phyloP scores from a whole-genome alignment of 768 basidiomycete species.

The Lyophyllum shimeji region DNA sequence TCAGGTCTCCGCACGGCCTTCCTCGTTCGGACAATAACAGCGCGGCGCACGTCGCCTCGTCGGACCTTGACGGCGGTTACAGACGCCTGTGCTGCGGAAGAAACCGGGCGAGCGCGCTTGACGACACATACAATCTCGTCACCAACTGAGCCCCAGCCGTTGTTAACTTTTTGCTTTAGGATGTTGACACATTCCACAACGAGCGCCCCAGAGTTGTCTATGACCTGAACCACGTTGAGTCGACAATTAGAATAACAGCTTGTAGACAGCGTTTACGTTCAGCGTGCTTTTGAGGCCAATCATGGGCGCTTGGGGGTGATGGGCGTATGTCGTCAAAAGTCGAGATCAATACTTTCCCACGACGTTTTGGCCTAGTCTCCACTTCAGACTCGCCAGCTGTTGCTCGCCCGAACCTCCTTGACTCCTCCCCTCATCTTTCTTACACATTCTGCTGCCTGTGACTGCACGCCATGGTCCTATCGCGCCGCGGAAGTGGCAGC shows the following conservation, averaged over 20 bases:
- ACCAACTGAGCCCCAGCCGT: constrained; percentile 90
- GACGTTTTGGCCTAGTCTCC: constrained; percentile 8
- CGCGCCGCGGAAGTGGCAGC: constrained; percentile 78
- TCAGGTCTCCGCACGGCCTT: constrained; percentile 86
- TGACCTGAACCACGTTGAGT: constrained; percentile 47
- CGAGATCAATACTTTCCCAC: constrained; percentile 19
- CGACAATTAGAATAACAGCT: neutral
- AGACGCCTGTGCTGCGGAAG: constrained; percentile 62
- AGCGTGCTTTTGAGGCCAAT: constrained; percentile 93
- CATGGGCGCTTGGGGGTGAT: constrained; percentile 46
- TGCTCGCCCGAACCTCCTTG: constrained; percentile 2
- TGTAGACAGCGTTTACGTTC: constrained; percentile 69
- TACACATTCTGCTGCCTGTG: neutral
- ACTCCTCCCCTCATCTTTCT: constrained; percentile 4
- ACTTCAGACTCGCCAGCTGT: neutral
- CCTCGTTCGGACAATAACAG: constrained; percentile 92
- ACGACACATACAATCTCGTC: constrained; percentile 97
- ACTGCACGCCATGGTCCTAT: constrained; percentile 51
- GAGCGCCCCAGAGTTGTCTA: constrained; percentile 96
- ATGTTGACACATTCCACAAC: constrained; percentile 96
- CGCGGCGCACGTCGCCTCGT: constrained; percentile 91
- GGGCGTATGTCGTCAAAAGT: constrained; percentile 9
- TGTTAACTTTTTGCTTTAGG: constrained; percentile 93
- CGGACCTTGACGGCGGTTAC: constrained; percentile 88
- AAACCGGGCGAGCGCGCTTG: constrained; percentile 83